Evolutionary conservation across 169 alveolate genomes (phyloP).

Genomic region (Besnoitia besnoiti): DNA sequence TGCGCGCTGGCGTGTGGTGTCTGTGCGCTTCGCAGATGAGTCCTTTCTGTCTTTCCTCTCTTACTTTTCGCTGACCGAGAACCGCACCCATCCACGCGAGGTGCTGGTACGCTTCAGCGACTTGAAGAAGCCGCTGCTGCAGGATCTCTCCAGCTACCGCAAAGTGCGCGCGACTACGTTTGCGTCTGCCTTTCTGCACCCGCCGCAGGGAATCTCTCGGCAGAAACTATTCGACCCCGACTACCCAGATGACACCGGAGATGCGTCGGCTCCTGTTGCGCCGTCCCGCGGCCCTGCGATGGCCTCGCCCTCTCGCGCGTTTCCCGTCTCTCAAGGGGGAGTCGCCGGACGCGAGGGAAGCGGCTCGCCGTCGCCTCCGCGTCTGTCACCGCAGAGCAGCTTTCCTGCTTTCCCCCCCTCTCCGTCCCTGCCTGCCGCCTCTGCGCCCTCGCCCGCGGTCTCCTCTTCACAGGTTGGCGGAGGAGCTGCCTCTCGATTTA

Average conservation of each 20-base stretch:
- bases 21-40: background rate
- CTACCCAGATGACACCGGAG: background rate
- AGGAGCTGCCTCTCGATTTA: too few relatives aligned
- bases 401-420: background rate
- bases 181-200: slow-evolving; percentile 42
- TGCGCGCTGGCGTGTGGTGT: background rate
- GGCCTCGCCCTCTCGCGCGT: background rate
- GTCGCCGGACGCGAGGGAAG: too few relatives aligned
- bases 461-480: too few relatives aligned
- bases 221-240: slow-evolving; percentile 64
- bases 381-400: too few relatives aligned
- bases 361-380: too few relatives aligned
- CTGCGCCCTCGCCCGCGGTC: background rate
- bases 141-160: slow-evolving; percentile 44
- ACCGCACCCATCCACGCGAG: background rate
- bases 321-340: background rate
- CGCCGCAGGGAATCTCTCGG: slow-evolving; percentile 33
- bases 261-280: background rate
- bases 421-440: background rate
- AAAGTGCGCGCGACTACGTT: slow-evolving; percentile 39
- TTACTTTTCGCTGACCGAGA: background rate
- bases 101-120: background rate
- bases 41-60: slow-evolving; percentile 3
- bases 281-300: background rate
- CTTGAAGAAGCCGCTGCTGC: slow-evolving; percentile 41